A percentile compares a stretch with the other conserved stretches of the same genome.
Conservation (phyloP, 305 asterid species). For the Fraxinus dipetala region DNA sequence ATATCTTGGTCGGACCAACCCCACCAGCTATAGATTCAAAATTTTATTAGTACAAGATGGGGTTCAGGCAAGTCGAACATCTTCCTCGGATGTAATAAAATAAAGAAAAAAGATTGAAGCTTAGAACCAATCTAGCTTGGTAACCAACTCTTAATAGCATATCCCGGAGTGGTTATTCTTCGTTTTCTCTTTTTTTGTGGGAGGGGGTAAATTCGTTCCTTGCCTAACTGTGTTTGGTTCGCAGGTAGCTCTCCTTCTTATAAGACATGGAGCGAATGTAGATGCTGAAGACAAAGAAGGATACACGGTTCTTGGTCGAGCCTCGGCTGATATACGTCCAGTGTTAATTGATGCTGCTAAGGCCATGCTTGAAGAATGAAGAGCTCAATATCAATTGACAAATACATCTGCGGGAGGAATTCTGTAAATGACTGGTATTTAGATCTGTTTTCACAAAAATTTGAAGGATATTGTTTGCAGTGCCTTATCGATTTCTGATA, state of each 20-base stretch:
- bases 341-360: constrained; percentile 73
- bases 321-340: constrained; percentile 64
- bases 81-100: background rate
- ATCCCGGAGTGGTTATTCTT: background rate
- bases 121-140: background rate
- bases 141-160: background rate
- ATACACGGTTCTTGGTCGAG: constrained; percentile 82
- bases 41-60: background rate
- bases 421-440: constrained; percentile 27
- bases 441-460: background rate
- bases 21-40: background rate
- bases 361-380: constrained; percentile 79
- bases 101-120: background rate
- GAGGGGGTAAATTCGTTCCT: background rate
- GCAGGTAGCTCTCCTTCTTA: constrained; percentile 86
- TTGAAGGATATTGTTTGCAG: background rate
- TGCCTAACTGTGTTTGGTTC: constrained; percentile 11
- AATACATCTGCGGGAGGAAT: background rate
- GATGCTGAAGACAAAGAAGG: constrained; percentile 86
- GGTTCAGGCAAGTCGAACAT: background rate
- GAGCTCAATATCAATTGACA: constrained; percentile 1
- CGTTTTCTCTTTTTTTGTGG: background rate
- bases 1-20: background rate
- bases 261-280: constrained; percentile 89
- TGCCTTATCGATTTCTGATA: background rate